Evolutionary conservation across 305 asterid species (phyloP).

Genomic region (Fraxinus greggii): DNA sequence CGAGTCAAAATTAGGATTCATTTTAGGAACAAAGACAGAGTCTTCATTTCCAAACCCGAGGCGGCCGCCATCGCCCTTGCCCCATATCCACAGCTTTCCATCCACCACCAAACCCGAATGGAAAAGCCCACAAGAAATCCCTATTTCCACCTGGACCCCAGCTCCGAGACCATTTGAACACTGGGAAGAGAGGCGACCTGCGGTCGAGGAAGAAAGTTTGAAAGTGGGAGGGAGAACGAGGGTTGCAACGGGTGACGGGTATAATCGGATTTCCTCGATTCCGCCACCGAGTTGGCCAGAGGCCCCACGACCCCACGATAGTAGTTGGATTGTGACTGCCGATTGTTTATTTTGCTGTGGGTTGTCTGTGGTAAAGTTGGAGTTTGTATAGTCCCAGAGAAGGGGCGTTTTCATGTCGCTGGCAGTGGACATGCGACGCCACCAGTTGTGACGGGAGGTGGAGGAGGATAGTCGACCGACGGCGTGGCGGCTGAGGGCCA

Average conservation of each 20-base stretch:
- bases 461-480: slow-evolving; percentile 23
- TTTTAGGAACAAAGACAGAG: slow-evolving; percentile 62
- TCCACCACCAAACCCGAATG: slow-evolving; percentile 81
- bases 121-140: slow-evolving; percentile 82
- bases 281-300: slow-evolving; percentile 96
- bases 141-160: slow-evolving; percentile 42
- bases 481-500: slow-evolving; percentile 39
- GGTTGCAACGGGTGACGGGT: slow-evolving; percentile 67
- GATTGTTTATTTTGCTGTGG: slow-evolving; percentile 14
- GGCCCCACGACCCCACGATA: slow-evolving; percentile 97
- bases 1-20: slow-evolving; percentile 49
- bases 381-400: slow-evolving; percentile 38
- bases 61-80: slow-evolving; percentile 97
- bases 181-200: slow-evolving; percentile 56
- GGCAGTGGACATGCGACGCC: slow-evolving; percentile 26
- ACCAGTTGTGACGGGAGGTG: slow-evolving; percentile 12
- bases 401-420: slow-evolving; percentile 34
- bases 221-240: slow-evolving; percentile 54
- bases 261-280: slow-evolving; percentile 68
- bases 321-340: slow-evolving; percentile 53
- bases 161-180: slow-evolving; percentile 9
- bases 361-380: slow-evolving; percentile 9
- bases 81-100: slow-evolving; percentile 83
- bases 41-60: slow-evolving; percentile 84
- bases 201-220: slow-evolving; percentile 50